Evolutionary conservation across 176 grass and related monocot genomes (phyloP), one percentile per base, ranked within the genome.

Genomic region (Thalia dealbata): DNA sequence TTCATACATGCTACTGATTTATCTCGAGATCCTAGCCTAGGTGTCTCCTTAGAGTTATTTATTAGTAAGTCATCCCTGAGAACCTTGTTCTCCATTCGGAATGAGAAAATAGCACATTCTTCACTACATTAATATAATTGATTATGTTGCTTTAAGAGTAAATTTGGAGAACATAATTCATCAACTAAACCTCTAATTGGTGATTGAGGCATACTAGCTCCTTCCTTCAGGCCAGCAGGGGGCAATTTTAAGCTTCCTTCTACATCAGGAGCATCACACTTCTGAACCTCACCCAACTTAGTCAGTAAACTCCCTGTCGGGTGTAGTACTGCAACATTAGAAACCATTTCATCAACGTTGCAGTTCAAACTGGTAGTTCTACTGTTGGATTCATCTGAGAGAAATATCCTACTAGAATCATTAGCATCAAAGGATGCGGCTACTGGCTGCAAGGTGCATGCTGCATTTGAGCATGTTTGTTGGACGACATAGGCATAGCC

Each of bases 41-140:
- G 14, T 12, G 64, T 61, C 63, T 71, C 60, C 22, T 16, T 21
- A 61, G 15, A 28, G 18, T 73, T 13, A 41, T 22, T 45, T 16
- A 28, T 43, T 67, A 52, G 42, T 61, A 43, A 51, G 52, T 28
- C 62, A 77, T 67, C 16, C 10, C 48, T 43, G 76, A 52, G 41
- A 63, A 38, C 16, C 10, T 41, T 14, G 0, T 69, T 35, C 71
- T 75, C 71, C 38, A 26, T 14, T 66, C 56, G 58, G 79, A 70
- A 75, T 38, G 65, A 86, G 63, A 85, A 64, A 65, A 29, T 73
- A 59, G 76, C 46, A 64, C 75, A 52, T 78, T 61, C 54, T 50
- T 79, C 64, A 76, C 52, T 61, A 65, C 73, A 85, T 44, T 69
- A 73, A 81, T 80, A 7, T 27, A 78, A 76, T 27, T 52, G 32